These are phyloP conservation scores for Neonectria hederae DNA, from an alignment of 2,329 filamentous ascomycete genomes.

Conservation along the genomic window DNA sequence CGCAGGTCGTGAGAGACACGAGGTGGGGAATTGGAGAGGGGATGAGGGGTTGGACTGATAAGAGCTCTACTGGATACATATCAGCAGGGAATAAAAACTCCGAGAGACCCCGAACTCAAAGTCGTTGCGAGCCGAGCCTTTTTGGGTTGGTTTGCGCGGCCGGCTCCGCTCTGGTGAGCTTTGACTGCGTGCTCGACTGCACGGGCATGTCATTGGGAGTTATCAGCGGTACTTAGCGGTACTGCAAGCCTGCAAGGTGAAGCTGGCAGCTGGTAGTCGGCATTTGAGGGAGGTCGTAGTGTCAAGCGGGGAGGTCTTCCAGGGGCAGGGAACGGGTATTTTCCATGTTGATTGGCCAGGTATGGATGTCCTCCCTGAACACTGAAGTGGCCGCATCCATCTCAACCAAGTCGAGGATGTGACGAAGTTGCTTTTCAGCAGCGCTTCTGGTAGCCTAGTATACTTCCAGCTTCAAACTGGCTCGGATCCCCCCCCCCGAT, in stretches of 20 bases:
- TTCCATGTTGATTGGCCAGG: neutral
- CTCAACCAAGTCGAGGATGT: neutral
- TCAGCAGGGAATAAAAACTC: conserved; percentile 4
- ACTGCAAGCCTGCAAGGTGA: neutral
- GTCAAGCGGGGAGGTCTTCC: neutral
- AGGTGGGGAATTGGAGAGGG: conserved; percentile 1
- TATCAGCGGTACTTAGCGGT: neutral
- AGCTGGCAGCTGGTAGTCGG: neutral
- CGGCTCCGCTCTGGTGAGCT: neutral
- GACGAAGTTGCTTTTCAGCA: neutral
- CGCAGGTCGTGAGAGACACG: neutral
- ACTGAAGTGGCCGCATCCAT: no score
- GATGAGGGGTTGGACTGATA: conserved; percentile 6
- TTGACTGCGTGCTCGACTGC: neutral
- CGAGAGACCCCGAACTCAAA: neutral
- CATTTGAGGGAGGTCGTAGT: neutral
- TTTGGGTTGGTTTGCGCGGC: neutral
- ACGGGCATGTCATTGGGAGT: neutral
- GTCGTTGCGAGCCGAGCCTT: neutral
- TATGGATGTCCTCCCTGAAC: neutral
- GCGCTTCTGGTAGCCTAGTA: neutral
- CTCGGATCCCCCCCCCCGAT: neutral
- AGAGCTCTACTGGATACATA: neutral
- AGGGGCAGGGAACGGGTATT: neutral
- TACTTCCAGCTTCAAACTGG: no score